phyloP scores from a whole-genome alignment of 495 filamentous ascomycete genomes.

The Neurospora sp. region DNA sequence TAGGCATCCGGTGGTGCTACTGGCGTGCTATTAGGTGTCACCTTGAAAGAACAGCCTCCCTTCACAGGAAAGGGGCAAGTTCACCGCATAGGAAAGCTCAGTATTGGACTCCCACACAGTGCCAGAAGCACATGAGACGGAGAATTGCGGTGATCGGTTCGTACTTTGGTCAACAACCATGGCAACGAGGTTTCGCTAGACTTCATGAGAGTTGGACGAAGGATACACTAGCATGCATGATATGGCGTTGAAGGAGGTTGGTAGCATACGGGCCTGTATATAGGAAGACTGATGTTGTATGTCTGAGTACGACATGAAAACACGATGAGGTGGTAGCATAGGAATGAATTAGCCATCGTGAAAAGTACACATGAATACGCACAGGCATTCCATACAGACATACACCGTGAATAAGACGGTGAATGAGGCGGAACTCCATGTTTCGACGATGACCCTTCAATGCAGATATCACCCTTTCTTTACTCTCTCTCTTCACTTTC shows the following conservation, averaged over 20 bases:
- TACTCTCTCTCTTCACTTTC: too few species aligned
- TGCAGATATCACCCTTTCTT: too few species aligned
- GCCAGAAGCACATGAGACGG: too few species aligned
- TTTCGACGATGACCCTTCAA: too few species aligned
- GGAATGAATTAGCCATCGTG: background rate
- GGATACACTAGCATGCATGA: background rate
- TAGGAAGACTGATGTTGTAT: background rate
- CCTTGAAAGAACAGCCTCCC: background rate
- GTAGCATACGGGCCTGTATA: background rate
- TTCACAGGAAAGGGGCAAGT: background rate
- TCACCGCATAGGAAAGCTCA: background rate
- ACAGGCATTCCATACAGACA: too few species aligned
- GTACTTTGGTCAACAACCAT: background rate
- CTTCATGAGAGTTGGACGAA: too few species aligned
- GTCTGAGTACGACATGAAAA: background rate
- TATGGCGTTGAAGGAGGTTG: background rate
- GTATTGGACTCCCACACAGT: background rate
- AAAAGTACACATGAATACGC: background rate
- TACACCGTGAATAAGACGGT: too few species aligned
- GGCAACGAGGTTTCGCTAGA: background rate
- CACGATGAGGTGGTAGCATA: background rate
- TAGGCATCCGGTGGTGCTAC: background rate
- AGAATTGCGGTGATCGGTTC: background rate
- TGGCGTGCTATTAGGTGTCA: background rate
- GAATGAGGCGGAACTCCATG: too few species aligned